Evolutionary conservation across 352 stramenopile genomes (phyloP), one percentile per base, ranked within the genome.

Genomic region (Pythium aristosporum): DNA sequence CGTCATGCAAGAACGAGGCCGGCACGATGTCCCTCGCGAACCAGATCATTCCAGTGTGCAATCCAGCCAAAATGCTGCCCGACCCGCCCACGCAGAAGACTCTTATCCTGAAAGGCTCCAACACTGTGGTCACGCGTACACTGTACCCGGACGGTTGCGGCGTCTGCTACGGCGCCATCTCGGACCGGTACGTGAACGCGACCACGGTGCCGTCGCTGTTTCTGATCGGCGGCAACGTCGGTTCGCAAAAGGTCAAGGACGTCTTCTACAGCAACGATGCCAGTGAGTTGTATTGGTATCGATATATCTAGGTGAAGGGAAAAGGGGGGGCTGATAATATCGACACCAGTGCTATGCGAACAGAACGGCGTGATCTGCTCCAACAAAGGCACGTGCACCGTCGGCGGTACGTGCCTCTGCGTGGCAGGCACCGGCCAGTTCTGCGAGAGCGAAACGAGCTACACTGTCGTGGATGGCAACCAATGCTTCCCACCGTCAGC

Each of bases 211-310:
- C 85, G 13, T 71, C 73, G 46, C 72, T 93, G 34, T 68, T 86
- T 32, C 54, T 92, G 15, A 73, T 93, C n/a, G 82, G 77, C 6
- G 85, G 85, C 32, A 92, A 89, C 56, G 69, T 86, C 9, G 82
- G 80, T 23, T 44, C 78, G 44, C 77, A 93, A 51, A 93, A 93
- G 50, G 77, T 88, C 20, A 87, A 88, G 63, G 80, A 93, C 63
- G 79, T 91, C 11, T 93, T 90, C 58, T 63, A 47, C 44, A 88
- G 72, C 68, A 75, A 65, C 51, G 78, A 91, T 49, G 80, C 69
- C n/a, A 88, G 85, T 93, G 62, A 52, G 81, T 30, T 30, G 25
- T 30, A 30, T 30, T 30, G 25, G 25, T 30, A 5, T 30, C 25
- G 25, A 30, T 2, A 2, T 30, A 5, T 5, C 25, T 30, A 30